A percentile compares a stretch with the other conserved stretches of the same genome.
phyloP scores from a whole-genome alignment of 805 yeast genomes.

The Lipomyces japonicus region DNA sequence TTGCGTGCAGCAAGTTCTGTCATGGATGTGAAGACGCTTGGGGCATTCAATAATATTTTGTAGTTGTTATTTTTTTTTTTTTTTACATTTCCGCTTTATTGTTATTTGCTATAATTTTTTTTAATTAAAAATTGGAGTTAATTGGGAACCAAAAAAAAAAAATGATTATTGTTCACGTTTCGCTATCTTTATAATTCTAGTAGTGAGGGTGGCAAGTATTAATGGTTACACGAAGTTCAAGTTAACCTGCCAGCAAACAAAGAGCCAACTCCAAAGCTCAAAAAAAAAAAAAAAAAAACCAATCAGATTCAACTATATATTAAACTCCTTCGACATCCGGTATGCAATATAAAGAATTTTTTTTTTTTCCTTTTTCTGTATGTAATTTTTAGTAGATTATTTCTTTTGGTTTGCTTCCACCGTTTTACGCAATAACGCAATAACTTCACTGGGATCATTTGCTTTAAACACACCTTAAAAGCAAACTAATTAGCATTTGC shows the following conservation, averaged over 20 bases:
- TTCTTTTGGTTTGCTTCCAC: conserved; percentile 43
- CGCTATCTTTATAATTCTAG: neutral
- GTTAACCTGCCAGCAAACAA: no score
- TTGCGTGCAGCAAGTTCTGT: conserved; percentile 96
- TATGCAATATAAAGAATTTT: no score
- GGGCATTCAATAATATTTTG: conserved; percentile 50
- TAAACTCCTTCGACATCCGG: no score
- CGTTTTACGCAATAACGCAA: conserved; percentile 58
- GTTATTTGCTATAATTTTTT: neutral
- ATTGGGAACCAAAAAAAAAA: conserved; percentile 3
- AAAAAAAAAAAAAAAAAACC: no score
- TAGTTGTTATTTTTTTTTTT: no score
- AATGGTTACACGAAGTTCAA: no score
- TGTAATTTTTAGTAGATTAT: neutral
- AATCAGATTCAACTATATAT: neutral
- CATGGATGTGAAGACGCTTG: conserved; percentile 99
- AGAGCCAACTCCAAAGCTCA: no score
- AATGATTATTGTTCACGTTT: neutral
- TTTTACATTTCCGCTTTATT: neutral
- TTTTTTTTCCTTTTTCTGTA: neutral
- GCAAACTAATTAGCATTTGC: neutral
- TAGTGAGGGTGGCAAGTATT: no score
- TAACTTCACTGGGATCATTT: conserved; percentile 70
- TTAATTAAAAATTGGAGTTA: neutral
- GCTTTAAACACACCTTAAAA: conserved; percentile 78